Evolutionary conservation across 177 flowering plant genomes (phyloP), one percentile per base, ranked within the genome.

Genomic region (Tripterygium wilfordii): DNA sequence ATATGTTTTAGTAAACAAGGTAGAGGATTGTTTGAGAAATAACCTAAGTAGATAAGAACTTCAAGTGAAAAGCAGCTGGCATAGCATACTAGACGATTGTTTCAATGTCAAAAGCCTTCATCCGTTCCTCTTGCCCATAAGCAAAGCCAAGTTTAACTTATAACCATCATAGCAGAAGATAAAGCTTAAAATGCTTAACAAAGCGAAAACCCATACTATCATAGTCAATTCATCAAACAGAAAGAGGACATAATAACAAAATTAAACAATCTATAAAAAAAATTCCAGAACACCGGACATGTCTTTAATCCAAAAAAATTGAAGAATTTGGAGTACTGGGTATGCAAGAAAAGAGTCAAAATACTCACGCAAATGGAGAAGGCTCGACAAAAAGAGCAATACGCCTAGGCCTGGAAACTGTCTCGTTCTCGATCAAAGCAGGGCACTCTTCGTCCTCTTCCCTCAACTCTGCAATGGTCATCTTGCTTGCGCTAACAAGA

Each of bases 301-400:
- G n/a, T n/a, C 31, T n/a, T n/a, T n/a, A n/a, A n/a, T n/a, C n/a
- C n/a, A n/a, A n/a, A n/a, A n/a, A n/a, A n/a, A n/a, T n/a, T n/a
- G n/a, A 40, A 40, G 5, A 40, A 5, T 17, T 1, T 9, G 22
- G 22, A 7, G 2, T 22, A 17, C 13, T 9, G 22, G 32, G 16
- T 8, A 24, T 36, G 9, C 17, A 31, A 8, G 26, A 52, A 23
- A 19, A 19, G 37, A 18, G 32, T n/a, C 25, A 0, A 58, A 17
- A 39, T 2, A 70, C 96, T 82, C 67, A 92, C 98, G 96, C 71
- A 52, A 92, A 92, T 15, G 98, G 98, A 24, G 98, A 92, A 50
- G 98, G 98, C 73, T 88, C 96, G n/a, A 92, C 91, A 51, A 92
- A 92, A 54, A 92, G 88, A 47, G 85, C 96, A 51, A 92, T 92